Base-by-base conservation (phyloP, 495 filamentous ascomycete genomes). In the Saxispiralis lemnorum region DNA sequence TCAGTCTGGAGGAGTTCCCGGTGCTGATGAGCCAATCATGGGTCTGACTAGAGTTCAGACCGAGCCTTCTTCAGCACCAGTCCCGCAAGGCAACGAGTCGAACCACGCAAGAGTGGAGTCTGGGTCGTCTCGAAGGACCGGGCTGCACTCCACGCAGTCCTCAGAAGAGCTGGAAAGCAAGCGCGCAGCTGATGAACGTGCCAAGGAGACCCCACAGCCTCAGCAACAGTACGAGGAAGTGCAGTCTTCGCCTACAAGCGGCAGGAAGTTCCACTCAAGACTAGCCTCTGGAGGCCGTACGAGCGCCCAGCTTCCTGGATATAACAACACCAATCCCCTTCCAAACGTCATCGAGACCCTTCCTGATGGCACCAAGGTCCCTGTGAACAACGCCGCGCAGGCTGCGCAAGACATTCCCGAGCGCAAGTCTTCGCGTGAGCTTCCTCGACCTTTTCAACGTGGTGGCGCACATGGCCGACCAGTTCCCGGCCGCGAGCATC, bases 31-130 rank as follows among this genome's bases (percentile, higher is more conserved):
- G 14, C 63, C 70, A 19, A 44, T 48, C 34, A 31, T 51, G 21
- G 69, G 69, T n/a, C 59, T 84, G 20, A 69, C 69, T 24, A 65
- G 81, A 47, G 75, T 83, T 1, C 75, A 82, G 51, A 85, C 84
- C 7, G 86, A 94, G 56, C 81, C 86, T 15, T 65, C 76, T 13
- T 66, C 75, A 7, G 59, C 24, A 5, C 24, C 24, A 9, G 24
- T 28, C 9, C 12, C 38, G 14, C 1, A 17, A 2, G 6, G 36
- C 15, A 16, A 14, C 13, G 11, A 10, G 18, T 2, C 38, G 30
- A 20, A 40, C 19, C 20, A 40, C 19, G 9, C 24, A 28, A 28
- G 24, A 28, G 9, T 5, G 5, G 24, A 28, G 9, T 28, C 24
- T 9, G 24, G 24, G 24, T 28, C 24, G 4, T 28, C 24, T 28